Evolutionary conservation across 2,329 filamentous ascomycete species (phyloP), one percentile per base, ranked within the genome.

Genomic region (Fusarium denticulatum): DNA sequence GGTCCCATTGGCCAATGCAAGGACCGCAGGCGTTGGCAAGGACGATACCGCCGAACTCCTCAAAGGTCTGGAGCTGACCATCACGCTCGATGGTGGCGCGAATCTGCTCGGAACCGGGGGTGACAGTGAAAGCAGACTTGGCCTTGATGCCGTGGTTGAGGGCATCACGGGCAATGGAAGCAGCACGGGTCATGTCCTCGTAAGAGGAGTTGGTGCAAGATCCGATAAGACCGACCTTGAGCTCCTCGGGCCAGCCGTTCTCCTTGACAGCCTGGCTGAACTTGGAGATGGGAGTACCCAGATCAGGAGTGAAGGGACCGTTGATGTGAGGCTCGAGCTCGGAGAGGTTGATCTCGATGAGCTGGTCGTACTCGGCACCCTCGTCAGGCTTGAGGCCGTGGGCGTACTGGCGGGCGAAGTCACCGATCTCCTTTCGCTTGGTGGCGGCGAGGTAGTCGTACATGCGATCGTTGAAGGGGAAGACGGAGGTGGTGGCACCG

Each of bases 151-250:
- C 96, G n/a, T 95, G 96, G 67, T 92, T 91, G 59, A 92, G 89
- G 15, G 96, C 96, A 82, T 98, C 95, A 83, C 96, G 95, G 66
- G 98, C 94, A 64, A 99, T 90, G 80, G 95, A 91, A 84, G 98
- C 96, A 20, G 95, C 94, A 70, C 96, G 92, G 40, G 95, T 97
- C 96, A 99, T 99, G 81, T 99, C 96, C 84, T 98, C 93, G 82
- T 98, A 99, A 5, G 96, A 98, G 82, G 94, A 97, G 88, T 99
- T 99, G 57, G 96, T 99, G 87, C 96, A 99, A 85, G 95, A 97
- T 69, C 96, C 96, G 80, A 99, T 99, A 61, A 99, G 88, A 58
- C 95, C 95, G 32, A 96, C 96, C 18, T 95, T 96, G 70, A 99
- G 92, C 72, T 92, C 94, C 80, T 94, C 90, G 5, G 96, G 96